A percentile compares a stretch with the other conserved stretches of the same genome.
Evolutionary conservation across 2,329 filamentous ascomycete genomes (phyloP).

Genomic region (Neonectria neomacrospora): DNA sequence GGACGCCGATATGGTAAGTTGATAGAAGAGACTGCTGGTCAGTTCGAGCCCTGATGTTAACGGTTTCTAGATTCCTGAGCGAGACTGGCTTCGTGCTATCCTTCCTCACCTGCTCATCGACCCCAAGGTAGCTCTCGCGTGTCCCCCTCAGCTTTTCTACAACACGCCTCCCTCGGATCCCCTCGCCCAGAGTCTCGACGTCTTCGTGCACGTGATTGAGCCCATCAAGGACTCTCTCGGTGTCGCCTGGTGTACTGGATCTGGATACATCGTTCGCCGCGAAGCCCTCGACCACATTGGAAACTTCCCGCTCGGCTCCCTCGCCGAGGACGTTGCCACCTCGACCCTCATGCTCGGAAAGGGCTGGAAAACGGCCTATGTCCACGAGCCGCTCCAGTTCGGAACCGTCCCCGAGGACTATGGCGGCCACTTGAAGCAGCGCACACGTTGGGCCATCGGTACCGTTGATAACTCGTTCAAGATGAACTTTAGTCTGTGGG

Average conservation of each 20-base stretch:
- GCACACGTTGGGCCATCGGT: conserved; percentile 65
- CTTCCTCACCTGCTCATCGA: conserved; percentile 70
- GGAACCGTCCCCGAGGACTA: conserved; percentile 69
- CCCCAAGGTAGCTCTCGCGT: conserved; percentile 67
- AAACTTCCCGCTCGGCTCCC: conserved; percentile 68
- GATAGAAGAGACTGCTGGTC: no score
- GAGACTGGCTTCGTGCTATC: conserved; percentile 67
- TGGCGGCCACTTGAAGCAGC: conserved; percentile 65
- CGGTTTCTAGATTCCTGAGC: conserved; percentile 63
- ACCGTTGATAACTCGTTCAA: conserved; percentile 70
- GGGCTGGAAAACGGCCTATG: conserved; percentile 71
- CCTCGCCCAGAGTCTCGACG: conserved; percentile 67
- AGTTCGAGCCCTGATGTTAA: conserved; percentile 12
- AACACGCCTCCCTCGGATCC: conserved; percentile 69
- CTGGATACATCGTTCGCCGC: conserved; percentile 70
- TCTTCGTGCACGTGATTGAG: conserved; percentile 66
- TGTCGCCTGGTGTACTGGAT: conserved; percentile 73
- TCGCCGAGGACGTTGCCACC: conserved; percentile 70
- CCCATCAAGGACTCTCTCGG: conserved; percentile 62
- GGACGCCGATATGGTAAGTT: conserved; percentile 71
- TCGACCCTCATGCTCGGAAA: conserved; percentile 68
- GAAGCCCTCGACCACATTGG: conserved; percentile 69
- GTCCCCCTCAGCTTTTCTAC: conserved; percentile 71
- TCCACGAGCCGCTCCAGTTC: conserved; percentile 69
- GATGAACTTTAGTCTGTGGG: conserved; percentile 69